A percentile compares a stretch with the other conserved stretches of the same genome.
Evolutionary conservation across 768 basidiomycete genomes (phyloP).

Genomic region (Boletus patriciae): DNA sequence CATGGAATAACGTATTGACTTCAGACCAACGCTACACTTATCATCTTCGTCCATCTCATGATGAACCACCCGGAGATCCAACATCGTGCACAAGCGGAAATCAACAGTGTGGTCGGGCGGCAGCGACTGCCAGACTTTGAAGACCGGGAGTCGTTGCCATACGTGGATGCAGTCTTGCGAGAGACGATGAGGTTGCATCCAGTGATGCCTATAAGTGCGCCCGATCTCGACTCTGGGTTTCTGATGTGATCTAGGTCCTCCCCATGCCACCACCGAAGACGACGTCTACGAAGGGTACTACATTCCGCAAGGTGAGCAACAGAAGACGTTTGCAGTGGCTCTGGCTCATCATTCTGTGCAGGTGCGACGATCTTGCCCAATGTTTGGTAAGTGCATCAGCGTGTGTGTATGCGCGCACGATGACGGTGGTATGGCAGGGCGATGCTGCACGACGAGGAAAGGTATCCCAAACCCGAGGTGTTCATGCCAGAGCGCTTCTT

Average conservation of each 20-base stretch:
- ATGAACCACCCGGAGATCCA: constrained; percentile 30
- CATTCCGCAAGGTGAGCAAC: constrained; percentile 30
- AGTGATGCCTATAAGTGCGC: constrained; percentile 26
- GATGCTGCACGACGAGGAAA: constrained; percentile 39
- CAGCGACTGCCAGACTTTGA: constrained; percentile 33
- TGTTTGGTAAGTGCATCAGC: constrained; percentile 3
- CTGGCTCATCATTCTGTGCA: not conserved
- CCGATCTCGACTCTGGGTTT: not conserved
- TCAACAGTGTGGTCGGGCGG: constrained; percentile 31
- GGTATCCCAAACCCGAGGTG: constrained; percentile 33
- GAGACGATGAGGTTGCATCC: constrained; percentile 35
- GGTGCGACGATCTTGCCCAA: constrained; percentile 14
- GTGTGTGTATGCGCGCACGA: not conserved
- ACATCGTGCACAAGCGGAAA: constrained; percentile 32
- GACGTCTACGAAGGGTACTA: constrained; percentile 38
- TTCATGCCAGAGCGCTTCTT: constrained; percentile 44
- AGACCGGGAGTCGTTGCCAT: constrained; percentile 31
- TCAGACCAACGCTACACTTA: constrained; percentile 28
- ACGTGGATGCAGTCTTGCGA: constrained; percentile 34
- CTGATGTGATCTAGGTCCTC: constrained; percentile 34
- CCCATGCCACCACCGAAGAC: constrained; percentile 39
- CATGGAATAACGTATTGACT: not conserved
- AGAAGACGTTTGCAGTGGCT: no score
- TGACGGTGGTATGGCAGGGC: constrained; percentile 29
- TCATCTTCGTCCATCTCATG: constrained; percentile 32